Evolutionary conservation across 495 filamentous ascomycete species (phyloP).

Genomic region (Rhypophila decipiens): DNA sequence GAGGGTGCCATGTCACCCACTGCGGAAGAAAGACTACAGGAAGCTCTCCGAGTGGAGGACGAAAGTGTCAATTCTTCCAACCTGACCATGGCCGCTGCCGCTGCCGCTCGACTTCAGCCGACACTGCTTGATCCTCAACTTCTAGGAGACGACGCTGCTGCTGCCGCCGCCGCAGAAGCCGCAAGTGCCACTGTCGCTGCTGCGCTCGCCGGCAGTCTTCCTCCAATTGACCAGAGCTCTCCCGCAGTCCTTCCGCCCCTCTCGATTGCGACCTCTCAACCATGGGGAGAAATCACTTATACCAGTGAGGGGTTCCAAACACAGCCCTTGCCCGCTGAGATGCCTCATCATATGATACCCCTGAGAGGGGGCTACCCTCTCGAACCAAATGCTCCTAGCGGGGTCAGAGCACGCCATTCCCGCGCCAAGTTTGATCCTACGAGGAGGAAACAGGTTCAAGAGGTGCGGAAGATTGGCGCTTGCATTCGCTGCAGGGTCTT

Average conservation of each 20-base stretch:
- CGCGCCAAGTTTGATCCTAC: conserved; percentile 63
- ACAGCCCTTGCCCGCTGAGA: conserved; percentile 5
- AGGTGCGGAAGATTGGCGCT: conserved; percentile 72
- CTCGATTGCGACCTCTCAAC: conserved; percentile 17
- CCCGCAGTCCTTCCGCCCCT: conserved; percentile 6
- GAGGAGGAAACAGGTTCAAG: conserved; percentile 71
- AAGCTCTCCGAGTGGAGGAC: conserved; percentile 20
- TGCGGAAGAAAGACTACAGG: conserved; percentile 32
- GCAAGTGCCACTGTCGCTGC: conserved; percentile 10
- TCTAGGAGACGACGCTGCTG: conserved; percentile 27
- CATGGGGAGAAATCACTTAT: conserved; percentile 43
- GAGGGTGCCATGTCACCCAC: conserved; percentile 14
- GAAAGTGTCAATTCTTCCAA: conserved; percentile 26
- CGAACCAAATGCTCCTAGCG: conserved; percentile 26
- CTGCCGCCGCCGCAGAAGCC: conserved; percentile 22
- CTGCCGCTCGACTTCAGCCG: conserved; percentile 40
- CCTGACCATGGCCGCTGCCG: conserved; percentile 41
- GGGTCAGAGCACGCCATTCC: conserved; percentile 32
- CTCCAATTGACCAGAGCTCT: conserved; percentile 9
- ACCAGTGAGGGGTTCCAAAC: conserved; percentile 27
- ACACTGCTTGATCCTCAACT: conserved; percentile 45
- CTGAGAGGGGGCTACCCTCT: conserved; percentile 38
- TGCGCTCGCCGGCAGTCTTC: conserved; percentile 10
- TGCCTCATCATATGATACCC: conserved; percentile 12
- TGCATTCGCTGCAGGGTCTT: conserved; percentile 84